Percentiles rank a stretch among this genome's conserved stretches.
These are phyloP conservation scores for Botrytis porri DNA, from an alignment of 2,329 filamentous ascomycete species.

Conservation along the genomic window DNA sequence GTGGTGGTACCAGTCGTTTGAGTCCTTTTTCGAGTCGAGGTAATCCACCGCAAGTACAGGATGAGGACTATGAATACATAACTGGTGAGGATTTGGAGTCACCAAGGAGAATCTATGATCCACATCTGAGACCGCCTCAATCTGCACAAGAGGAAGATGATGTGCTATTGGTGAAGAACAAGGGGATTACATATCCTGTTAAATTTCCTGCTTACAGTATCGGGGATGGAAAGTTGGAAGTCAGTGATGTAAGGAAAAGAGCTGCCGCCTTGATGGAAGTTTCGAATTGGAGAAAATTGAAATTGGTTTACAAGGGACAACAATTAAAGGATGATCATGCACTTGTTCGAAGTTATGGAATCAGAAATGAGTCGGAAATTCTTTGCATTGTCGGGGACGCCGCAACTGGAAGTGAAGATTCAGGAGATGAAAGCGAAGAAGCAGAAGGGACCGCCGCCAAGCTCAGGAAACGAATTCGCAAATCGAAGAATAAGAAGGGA, in stretches of 20 bases:
- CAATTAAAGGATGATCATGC: slow-evolving; percentile 63
- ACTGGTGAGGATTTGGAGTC: slow-evolving; percentile 69
- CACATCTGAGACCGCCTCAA: slow-evolving; percentile 41
- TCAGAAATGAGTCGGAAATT: slow-evolving; percentile 62
- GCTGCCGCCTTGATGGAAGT: slow-evolving; percentile 64
- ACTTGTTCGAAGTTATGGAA: slow-evolving; percentile 56
- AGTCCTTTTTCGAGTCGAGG: slow-evolving; percentile 37
- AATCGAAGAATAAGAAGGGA: slow-evolving; percentile 45
- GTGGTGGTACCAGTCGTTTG: slow-evolving; percentile 29
- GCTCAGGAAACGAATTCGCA: slow-evolving; percentile 33
- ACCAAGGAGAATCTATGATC: slow-evolving; percentile 44
- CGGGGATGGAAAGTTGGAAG: slow-evolving; percentile 66
- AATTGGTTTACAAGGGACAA: slow-evolving; percentile 70
- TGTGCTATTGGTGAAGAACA: slow-evolving; percentile 66
- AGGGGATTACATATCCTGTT: slow-evolving; percentile 62
- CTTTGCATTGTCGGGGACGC: slow-evolving; percentile 55
- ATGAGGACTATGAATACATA: slow-evolving; percentile 79
- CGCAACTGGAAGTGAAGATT: slow-evolving; percentile 44
- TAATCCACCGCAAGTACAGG: slow-evolving; percentile 61
- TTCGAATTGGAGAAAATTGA: slow-evolving; percentile 55
- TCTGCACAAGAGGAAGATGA: slow-evolving; percentile 58
- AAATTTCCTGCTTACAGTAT: slow-evolving; percentile 76
- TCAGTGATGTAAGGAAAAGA: slow-evolving; percentile 65
- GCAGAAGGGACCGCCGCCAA: slow-evolving; percentile 37
- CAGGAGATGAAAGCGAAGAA: slow-evolving; percentile 46